phyloP scores from a whole-genome alignment of 225 moss, liverwort and hornwort species.

The Bryum argenteum region DNA sequence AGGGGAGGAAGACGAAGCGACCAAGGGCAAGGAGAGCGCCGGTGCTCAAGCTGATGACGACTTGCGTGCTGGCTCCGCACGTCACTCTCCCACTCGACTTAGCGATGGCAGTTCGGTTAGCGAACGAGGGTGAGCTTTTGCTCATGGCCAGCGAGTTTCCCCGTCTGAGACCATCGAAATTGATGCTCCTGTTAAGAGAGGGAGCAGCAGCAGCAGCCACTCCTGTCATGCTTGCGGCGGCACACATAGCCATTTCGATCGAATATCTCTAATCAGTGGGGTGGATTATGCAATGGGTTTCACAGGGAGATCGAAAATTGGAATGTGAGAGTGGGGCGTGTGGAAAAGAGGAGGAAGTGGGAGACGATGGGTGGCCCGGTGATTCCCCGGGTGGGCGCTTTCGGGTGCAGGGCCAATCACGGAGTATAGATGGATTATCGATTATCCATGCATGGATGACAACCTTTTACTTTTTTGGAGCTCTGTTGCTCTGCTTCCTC shows the following conservation, averaged over 20 bases:
- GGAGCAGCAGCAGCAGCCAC: not conserved
- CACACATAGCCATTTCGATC: conserved; percentile 57
- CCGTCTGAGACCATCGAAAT: conserved; percentile 54
- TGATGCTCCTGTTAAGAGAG: conserved; percentile 42
- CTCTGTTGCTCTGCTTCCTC: too few relatives aligned
- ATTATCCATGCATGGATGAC: too few relatives aligned
- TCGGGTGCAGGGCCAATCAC: conserved; percentile 18
- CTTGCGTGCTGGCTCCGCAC: conserved; percentile 44
- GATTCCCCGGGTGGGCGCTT: not conserved
- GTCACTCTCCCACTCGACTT: conserved; percentile 53
- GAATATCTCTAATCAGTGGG: too few relatives aligned
- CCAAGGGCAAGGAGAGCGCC: conserved; percentile 73
- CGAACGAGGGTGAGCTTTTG: conserved; percentile 50
- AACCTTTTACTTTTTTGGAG: too few relatives aligned
- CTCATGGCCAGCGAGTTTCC: conserved; percentile 42
- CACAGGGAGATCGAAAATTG: too few relatives aligned
- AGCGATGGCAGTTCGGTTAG: conserved; percentile 30
- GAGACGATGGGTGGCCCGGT: conserved; percentile 9
- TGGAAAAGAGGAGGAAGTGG: not conserved
- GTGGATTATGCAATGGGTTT: too few relatives aligned
- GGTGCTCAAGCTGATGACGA: conserved; percentile 72
- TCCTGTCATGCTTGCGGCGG: conserved; percentile 53
- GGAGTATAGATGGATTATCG: not conserved
- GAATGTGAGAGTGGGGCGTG: too few relatives aligned
- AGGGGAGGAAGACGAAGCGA: conserved; percentile 62